A percentile compares a stretch with the other conserved stretches of the same genome.
These are phyloP conservation scores for Kalanchoe fedtschenkoi DNA, from an alignment of 164 flowering plant species.

Conservation along the genomic window DNA sequence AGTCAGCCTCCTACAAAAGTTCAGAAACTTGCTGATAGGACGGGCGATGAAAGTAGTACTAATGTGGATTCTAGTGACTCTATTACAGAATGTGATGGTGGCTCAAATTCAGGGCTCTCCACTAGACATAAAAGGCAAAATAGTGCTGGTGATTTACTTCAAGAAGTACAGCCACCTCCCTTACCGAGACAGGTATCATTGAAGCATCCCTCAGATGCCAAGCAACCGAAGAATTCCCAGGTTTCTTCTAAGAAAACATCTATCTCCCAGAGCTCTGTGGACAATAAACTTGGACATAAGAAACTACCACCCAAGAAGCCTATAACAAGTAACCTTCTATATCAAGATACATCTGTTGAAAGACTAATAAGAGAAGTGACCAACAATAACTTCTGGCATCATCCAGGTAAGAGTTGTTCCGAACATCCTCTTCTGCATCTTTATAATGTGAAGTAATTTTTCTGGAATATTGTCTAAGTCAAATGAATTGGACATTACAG, in stretches of 20 bases:
- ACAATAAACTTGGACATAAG: conserved; percentile 43
- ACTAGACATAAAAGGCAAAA: conserved; percentile 43
- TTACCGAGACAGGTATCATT: conserved; percentile 54
- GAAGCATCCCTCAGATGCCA: conserved; percentile 57
- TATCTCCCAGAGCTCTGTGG: conserved; percentile 32
- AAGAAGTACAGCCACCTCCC: conserved; percentile 32
- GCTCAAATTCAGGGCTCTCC: conserved; percentile 36
- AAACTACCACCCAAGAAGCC: conserved; percentile 64
- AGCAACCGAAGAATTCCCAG: conserved; percentile 31
- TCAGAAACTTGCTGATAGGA: conserved; percentile 41
- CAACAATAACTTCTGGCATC: conserved; percentile 87
- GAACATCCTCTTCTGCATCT: background rate
- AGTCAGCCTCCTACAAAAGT: conserved; percentile 33
- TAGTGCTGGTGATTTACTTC: conserved; percentile 33
- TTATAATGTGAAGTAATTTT: background rate
- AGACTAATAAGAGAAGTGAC: conserved; percentile 95
- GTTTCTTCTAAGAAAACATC: conserved; percentile 32
- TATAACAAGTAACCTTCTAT: conserved; percentile 18
- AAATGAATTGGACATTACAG: no score
- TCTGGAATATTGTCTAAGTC: background rate
- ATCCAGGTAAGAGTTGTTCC: conserved; percentile 48
- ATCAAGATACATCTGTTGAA: conserved; percentile 87
- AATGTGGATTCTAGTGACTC: conserved; percentile 40
- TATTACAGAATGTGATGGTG: conserved; percentile 60
- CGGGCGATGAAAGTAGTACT: conserved; percentile 43